Percentiles rank a stretch among this genome's conserved stretches.
Conservation (phyloP, 495 filamentous ascomycete species). For the Neurospora sublineolata region DNA sequence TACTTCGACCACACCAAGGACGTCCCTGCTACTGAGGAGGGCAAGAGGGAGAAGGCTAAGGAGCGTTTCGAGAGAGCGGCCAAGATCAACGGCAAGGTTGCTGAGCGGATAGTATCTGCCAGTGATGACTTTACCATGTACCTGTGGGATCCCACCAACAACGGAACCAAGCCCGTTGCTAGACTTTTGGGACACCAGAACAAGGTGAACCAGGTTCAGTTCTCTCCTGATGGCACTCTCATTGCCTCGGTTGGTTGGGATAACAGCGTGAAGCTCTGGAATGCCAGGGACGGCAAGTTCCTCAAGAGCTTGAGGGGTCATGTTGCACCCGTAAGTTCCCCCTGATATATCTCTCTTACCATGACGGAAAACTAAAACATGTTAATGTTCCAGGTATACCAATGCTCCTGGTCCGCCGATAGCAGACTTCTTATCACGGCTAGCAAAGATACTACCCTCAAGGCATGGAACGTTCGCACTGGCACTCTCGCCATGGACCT, state of each 20-base stretch:
- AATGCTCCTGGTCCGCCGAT: slow-evolving; percentile 83
- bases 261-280: slow-evolving; percentile 42
- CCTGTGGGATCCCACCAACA: slow-evolving; percentile 76
- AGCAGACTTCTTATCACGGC: slow-evolving; percentile 72
- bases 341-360: neutral
- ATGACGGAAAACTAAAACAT: neutral
- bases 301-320: slow-evolving; percentile 80
- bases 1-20: slow-evolving; percentile 68
- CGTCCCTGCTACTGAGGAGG: slow-evolving; percentile 55
- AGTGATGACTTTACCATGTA: slow-evolving; percentile 88
- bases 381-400: slow-evolving; percentile 47
- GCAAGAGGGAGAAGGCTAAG: slow-evolving; percentile 62
- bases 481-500: slow-evolving; percentile 77
- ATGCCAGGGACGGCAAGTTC: slow-evolving; percentile 57
- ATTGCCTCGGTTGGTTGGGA: slow-evolving; percentile 88
- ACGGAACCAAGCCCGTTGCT: slow-evolving; percentile 70
- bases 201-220: slow-evolving; percentile 88
- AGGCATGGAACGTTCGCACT: slow-evolving; percentile 81
- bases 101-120: slow-evolving; percentile 80
- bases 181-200: slow-evolving; percentile 89
- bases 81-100: slow-evolving; percentile 61
- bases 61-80: slow-evolving; percentile 84
- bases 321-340: slow-evolving; percentile 51
- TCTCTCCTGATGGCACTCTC: slow-evolving; percentile 75
- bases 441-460: slow-evolving; percentile 87